Evolutionary conservation across 306 rosid species (phyloP).

Genomic region (Boehmeria nivea): DNA sequence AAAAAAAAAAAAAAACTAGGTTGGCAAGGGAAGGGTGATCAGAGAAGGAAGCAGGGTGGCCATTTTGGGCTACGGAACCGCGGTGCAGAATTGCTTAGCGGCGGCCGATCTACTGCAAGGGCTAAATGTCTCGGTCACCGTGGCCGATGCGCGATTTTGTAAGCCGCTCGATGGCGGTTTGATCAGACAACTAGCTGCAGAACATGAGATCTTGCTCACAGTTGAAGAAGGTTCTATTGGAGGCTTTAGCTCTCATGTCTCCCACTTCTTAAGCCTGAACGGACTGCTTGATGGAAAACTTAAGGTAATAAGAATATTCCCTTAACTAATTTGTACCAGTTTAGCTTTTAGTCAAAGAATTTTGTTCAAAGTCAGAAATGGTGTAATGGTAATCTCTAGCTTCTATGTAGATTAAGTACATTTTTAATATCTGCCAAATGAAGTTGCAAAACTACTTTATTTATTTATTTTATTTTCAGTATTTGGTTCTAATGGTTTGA

Average conservation of each 20-base stretch:
- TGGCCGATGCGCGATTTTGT: constrained; percentile 68
- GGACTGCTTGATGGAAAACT: constrained; percentile 60
- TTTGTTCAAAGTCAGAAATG: too few relatives aligned
- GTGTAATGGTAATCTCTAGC: too few relatives aligned
- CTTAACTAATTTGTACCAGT: too few relatives aligned
- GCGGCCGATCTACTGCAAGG: constrained; percentile 46
- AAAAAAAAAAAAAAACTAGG: constrained; percentile 25
- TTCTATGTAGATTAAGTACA: too few relatives aligned
- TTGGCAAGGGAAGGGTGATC: constrained; percentile 56
- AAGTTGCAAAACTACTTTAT: too few relatives aligned
- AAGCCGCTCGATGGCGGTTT: constrained; percentile 54
- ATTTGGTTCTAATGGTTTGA: too few relatives aligned
- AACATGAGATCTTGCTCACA: constrained; percentile 54
- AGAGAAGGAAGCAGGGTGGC: constrained; percentile 57
- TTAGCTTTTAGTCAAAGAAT: too few relatives aligned
- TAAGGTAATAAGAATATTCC: constrained; percentile 31
- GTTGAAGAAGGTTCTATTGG: constrained; percentile 72
- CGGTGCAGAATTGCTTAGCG: constrained; percentile 37
- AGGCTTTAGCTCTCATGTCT: constrained; percentile 69
- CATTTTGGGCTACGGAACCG: constrained; percentile 61
- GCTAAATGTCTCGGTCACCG: constrained; percentile 38
- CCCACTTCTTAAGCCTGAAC: constrained; percentile 45
- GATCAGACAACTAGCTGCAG: constrained; percentile 41
- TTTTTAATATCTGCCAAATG: too few relatives aligned
- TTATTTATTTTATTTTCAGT: neutral